These are phyloP conservation scores for Sugiyamaella chiloensis DNA, from an alignment of 805 yeast genomes.

Conservation along the genomic window DNA sequence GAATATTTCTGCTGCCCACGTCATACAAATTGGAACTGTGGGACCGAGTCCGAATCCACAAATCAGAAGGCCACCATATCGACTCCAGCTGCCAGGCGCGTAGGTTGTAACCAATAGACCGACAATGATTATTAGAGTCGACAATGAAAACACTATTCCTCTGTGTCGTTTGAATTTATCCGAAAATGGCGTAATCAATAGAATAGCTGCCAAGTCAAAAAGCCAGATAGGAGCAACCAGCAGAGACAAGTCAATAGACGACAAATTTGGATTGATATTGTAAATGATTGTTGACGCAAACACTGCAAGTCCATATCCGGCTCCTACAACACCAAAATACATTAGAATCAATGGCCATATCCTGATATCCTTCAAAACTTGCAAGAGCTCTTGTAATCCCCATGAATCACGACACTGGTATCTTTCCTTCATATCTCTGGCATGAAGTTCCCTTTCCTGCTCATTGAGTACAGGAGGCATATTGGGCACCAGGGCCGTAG, in stretches of 20 bases:
- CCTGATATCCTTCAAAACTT: constrained; percentile 57
- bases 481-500: constrained; percentile 10
- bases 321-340: constrained; percentile 92
- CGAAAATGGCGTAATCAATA: constrained; percentile 74
- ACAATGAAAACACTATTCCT: constrained; percentile 57
- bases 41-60: constrained; percentile 89
- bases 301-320: constrained; percentile 83
- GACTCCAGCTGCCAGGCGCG: constrained; percentile 70
- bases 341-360: constrained; percentile 79
- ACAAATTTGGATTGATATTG: constrained; percentile 57
- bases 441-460: constrained; percentile 55
- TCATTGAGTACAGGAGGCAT: constrained; percentile 39
- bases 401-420: constrained; percentile 46
- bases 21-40: constrained; percentile 84
- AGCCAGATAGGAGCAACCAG: constrained; percentile 90
- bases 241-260: constrained; percentile 67
- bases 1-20: constrained; percentile 77
- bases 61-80: constrained; percentile 75
- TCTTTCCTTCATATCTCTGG: constrained; percentile 54
- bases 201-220: constrained; percentile 73
- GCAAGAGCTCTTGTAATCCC: constrained; percentile 56
- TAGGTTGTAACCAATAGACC: constrained; percentile 76
- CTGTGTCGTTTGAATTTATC: constrained; percentile 62
- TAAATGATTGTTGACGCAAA: constrained; percentile 77
- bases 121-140: constrained; percentile 64